These are phyloP conservation scores for Globisporangium splendens DNA, from an alignment of 352 stramenopile genomes.

Conservation along the genomic window DNA sequence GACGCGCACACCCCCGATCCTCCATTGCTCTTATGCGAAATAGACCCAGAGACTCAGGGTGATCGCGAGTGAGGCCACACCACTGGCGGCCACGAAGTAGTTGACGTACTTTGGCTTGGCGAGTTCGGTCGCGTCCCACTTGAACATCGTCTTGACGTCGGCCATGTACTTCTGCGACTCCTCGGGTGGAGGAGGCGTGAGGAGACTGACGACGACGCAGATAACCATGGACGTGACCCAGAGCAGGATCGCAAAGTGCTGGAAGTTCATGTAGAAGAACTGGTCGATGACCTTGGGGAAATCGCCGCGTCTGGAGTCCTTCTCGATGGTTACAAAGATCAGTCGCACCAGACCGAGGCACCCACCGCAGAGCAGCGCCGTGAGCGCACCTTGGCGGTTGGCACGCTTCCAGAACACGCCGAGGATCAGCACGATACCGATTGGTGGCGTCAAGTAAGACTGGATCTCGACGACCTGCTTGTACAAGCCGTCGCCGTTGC, in stretches of 20 bases:
- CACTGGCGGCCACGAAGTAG: conserved; percentile 32
- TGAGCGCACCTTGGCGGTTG: conserved; percentile 46
- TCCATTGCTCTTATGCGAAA: conserved; percentile 21
- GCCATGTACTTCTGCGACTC: conserved; percentile 52
- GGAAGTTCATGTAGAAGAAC: conserved; percentile 75
- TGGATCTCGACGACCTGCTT: conserved; percentile 62
- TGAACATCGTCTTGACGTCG: conserved; percentile 44
- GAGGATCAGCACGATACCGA: conserved; percentile 58
- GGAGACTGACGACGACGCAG: conserved; percentile 49
- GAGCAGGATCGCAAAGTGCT: conserved; percentile 60
- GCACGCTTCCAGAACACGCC: conserved; percentile 48
- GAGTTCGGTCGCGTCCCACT: conserved; percentile 46
- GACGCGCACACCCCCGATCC: too few relatives aligned
- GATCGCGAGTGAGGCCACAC: conserved; percentile 34
- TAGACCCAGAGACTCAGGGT: conserved; percentile 60
- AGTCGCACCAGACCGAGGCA: conserved; percentile 40
- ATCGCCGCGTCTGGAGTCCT: conserved; percentile 35
- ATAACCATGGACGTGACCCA: conserved; percentile 43
- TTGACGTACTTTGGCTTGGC: conserved; percentile 51
- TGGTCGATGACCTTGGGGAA: conserved; percentile 37
- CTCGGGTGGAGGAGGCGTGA: conserved; percentile 31
- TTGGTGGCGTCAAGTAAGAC: conserved; percentile 57
- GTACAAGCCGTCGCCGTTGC: conserved; percentile 53
- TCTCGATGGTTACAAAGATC: conserved; percentile 57
- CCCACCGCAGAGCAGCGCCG: conserved; percentile 45